Conservation (phyloP, 306 rosid genomes). For the Adenanthera pavonina region DNA sequence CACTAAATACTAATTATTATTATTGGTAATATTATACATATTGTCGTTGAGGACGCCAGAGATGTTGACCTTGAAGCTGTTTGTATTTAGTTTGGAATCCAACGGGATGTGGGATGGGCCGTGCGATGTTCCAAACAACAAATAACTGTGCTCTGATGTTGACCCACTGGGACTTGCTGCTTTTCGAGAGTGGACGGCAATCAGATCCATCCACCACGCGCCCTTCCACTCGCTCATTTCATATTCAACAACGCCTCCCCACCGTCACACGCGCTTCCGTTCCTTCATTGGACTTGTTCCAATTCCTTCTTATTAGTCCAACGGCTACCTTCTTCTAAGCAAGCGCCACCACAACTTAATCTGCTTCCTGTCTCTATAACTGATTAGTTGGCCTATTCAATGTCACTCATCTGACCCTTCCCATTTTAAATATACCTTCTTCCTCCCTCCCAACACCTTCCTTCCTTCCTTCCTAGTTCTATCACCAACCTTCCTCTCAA, state of each 20-base stretch:
- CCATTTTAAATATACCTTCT: neutral
- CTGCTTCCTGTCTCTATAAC: conserved; percentile 19
- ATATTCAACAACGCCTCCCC: too few relatives aligned
- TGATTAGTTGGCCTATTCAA: conserved; percentile 43
- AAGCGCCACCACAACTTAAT: neutral
- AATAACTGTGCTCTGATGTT: neutral
- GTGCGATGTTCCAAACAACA: neutral
- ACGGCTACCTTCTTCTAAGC: conserved; percentile 26
- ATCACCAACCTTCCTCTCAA: neutral
- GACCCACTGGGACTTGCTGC: neutral
- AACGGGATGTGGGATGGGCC: neutral
- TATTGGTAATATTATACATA: too few relatives aligned
- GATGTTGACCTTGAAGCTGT: neutral
- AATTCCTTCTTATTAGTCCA: neutral
- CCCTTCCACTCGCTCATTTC: neutral
- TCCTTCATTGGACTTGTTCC: too few relatives aligned
- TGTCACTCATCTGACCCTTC: neutral
- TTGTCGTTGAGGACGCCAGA: neutral
- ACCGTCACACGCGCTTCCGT: neutral
- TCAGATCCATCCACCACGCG: neutral
- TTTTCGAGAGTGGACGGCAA: neutral
- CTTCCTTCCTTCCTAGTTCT: neutral
- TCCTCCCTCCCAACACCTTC: neutral
- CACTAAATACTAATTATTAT: neutral
- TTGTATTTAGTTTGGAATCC: neutral